Evolutionary conservation across 176 grass and related monocot genomes (phyloP), one percentile per base, ranked within the genome.

Genomic region (Oryza punctata): DNA sequence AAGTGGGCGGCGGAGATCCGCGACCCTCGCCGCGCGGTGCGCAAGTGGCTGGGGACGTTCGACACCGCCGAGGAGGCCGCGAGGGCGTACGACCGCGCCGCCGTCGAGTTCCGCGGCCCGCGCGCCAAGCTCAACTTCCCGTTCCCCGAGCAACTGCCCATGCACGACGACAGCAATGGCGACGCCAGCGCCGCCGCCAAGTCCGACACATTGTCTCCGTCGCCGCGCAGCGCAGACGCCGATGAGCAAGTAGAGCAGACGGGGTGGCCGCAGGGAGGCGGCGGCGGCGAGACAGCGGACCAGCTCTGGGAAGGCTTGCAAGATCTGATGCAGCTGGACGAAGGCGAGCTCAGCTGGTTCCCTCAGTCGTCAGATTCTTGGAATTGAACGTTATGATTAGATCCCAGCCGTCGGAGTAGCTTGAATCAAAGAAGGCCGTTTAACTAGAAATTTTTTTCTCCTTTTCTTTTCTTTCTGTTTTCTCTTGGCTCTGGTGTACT

Each of bases 1-100:
- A 99, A 99, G 74, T 99, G 96, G 96, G 96, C 93, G 2, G 93
- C 96, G 15, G 96, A 99, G 83, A 99, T 99, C 73, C 93, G 96
- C 1, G 96, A 99, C 83, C 96, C 96, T 1, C 93, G 80, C 40
- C 86, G 86, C 3, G 92, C 95, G 0, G 95, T 94, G 66, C 88
- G 92, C 60, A 94, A 94, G 68, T 97, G 95, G 95, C 90, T 97
- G 0, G 95, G 95, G 2, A 97, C 95, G 0, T 97, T 97, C 70
- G 78, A 94, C 75, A 94, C 92, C 0, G 95, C 92, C 12, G 95
- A 97, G 78, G 92, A 93, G 21, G 95, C 95, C 0, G 92, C 95
- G 12, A 83, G 50, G 73, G 95, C 95, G 0, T 97, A 97, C 65
- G 95, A 97, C 52, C 85, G 27, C 35, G 95, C 95, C 15, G 92